These are phyloP conservation scores for Beauveria australis DNA, from an alignment of 2,329 filamentous ascomycete genomes.

Conservation along the genomic window DNA sequence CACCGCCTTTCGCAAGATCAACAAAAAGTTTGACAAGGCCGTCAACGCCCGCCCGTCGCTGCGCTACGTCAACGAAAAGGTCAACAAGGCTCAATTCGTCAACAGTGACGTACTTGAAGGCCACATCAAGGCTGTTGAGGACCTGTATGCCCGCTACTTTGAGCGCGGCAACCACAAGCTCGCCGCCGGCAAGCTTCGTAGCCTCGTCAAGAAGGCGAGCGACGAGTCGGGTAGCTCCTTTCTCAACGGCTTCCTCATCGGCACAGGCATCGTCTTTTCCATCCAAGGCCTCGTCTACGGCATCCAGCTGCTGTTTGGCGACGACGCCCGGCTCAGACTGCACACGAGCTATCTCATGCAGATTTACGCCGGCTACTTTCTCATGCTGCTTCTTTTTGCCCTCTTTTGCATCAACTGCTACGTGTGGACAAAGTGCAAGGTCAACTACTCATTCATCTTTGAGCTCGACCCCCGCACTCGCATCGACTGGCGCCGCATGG, in stretches of 20 bases:
- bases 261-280: conserved; percentile 56
- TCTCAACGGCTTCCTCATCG: conserved; percentile 57
- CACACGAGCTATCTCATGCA: conserved; percentile 67
- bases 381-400: conserved; percentile 70
- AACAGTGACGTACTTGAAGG: conserved; percentile 77
- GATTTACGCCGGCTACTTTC: conserved; percentile 88
- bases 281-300: conserved; percentile 59
- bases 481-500: conserved; percentile 81
- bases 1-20: conserved; percentile 92
- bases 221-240: conserved; percentile 53
- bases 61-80: conserved; percentile 83
- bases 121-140: conserved; percentile 74
- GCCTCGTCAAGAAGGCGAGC: conserved; percentile 50
- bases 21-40: conserved; percentile 97
- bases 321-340: conserved; percentile 37
- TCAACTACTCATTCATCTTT: conserved; percentile 96
- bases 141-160: conserved; percentile 91
- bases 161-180: conserved; percentile 90
- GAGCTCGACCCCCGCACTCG: conserved; percentile 84
- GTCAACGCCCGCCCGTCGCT: conserved; percentile 68
- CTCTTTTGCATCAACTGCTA: conserved; percentile 82
- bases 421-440: conserved; percentile 73
- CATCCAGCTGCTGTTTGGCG: conserved; percentile 40
- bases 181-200: conserved; percentile 77
- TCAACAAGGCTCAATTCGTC: conserved; percentile 86